phyloP scores from a whole-genome alignment of 352 stramenopile species.

The Pythium myriotylum region DNA sequence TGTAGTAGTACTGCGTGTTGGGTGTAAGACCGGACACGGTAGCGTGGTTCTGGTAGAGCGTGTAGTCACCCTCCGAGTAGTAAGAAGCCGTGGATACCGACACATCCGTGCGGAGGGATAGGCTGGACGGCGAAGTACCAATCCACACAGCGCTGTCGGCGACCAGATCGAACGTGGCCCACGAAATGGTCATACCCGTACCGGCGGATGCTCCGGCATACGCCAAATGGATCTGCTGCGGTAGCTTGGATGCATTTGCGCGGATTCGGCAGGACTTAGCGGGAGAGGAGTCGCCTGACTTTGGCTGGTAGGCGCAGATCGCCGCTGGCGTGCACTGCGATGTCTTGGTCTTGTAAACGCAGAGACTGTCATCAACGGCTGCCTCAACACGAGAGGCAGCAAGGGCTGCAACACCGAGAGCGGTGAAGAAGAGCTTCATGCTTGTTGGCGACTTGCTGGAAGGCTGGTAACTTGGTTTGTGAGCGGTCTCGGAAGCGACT shows the following conservation, averaged over 20 bases:
- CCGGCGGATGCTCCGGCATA: constrained; percentile 45
- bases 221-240: constrained; percentile 63
- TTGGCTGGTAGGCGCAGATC: no score
- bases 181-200: constrained; percentile 64
- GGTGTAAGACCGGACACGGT: constrained; percentile 35
- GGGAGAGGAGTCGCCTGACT: no score
- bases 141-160: constrained; percentile 52
- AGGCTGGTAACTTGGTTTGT: no score
- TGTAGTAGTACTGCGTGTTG: constrained; percentile 43
- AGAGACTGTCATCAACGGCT: no score
- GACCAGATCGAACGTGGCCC: constrained; percentile 52
- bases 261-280: constrained; percentile 45
- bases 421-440: no score
- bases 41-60: constrained; percentile 47
- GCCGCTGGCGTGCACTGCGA: no score
- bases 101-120: constrained; percentile 20
- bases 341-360: no score
- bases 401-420: no score
- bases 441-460: no score
- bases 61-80: constrained; percentile 54
- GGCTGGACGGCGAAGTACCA: constrained; percentile 27
- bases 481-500: no score
- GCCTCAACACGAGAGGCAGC: no score
- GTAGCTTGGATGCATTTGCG: constrained; percentile 42
- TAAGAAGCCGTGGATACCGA: constrained; percentile 32